Conservation (phyloP, 2,329 filamentous ascomycete species). For the Albophoma yamanashiensis region DNA sequence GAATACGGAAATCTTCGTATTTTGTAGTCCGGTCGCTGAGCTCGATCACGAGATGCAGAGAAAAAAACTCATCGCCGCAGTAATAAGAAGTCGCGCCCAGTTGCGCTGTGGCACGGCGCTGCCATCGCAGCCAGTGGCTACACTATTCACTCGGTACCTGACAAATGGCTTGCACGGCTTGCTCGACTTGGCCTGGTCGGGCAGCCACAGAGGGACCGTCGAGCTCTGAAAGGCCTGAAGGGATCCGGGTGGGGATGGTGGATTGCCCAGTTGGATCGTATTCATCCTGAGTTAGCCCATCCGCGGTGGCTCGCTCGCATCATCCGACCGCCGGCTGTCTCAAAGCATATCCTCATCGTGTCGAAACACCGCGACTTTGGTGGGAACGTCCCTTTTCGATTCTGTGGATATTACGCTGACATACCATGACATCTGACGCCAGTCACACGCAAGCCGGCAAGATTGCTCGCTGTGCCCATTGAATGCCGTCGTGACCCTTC, state of each 20-base stretch:
- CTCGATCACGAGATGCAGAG: neutral
- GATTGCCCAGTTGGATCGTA: neutral
- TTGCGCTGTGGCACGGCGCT: neutral
- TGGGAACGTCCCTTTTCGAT: neutral
- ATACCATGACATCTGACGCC: neutral
- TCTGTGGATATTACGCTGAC: neutral
- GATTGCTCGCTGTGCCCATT: neutral
- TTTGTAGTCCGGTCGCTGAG: neutral
- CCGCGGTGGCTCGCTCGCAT: neutral
- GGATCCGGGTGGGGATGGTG: neutral
- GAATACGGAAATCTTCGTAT: neutral
- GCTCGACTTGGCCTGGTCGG: neutral
- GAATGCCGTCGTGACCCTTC: neutral
- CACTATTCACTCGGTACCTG: neutral
- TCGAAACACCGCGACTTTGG: neutral
- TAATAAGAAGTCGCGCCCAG: neutral
- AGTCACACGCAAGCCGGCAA: neutral
- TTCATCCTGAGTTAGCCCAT: neutral
- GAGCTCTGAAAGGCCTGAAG: neutral
- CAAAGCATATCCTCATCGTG: neutral
- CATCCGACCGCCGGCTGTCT: neutral
- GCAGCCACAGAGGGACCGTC: neutral
- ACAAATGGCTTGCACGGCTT: neutral
- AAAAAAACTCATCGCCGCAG: neutral
- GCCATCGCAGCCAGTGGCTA: neutral